phyloP scores from a whole-genome alignment of 176 grass and related monocot genomes.

The Musa troglodytarum region DNA sequence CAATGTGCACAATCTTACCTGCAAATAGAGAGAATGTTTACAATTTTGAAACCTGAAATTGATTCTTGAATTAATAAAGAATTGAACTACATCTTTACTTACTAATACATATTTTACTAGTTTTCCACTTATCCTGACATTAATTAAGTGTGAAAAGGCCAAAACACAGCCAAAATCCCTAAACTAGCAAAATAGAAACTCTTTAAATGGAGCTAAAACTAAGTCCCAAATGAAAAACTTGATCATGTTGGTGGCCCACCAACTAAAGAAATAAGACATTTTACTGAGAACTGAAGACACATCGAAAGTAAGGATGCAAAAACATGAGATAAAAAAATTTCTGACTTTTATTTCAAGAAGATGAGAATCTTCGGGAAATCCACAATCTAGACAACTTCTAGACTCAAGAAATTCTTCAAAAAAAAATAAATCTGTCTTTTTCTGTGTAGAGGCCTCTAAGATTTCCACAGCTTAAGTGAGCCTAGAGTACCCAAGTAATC shows the following conservation, averaged over 20 bases:
- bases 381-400: no score
- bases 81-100: no score
- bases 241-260: background rate
- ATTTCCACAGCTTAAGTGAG: background rate
- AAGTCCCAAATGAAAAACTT: background rate
- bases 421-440: no score
- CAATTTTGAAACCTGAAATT: no score
- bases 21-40: no score
- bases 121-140: background rate
- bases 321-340: background rate
- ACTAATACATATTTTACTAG: no score
- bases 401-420: no score
- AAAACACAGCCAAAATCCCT: background rate
- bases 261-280: background rate
- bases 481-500: background rate
- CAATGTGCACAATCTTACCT: no score
- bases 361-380: no score
- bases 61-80: no score
- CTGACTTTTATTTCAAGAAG: no score
- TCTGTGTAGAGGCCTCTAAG: no score
- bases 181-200: background rate
- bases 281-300: background rate
- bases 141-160: background rate
- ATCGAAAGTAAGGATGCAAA: background rate
- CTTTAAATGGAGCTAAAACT: background rate